These are phyloP conservation scores for Fistulinella prunicolor DNA, from an alignment of 768 basidiomycete species.

Conservation along the genomic window DNA sequence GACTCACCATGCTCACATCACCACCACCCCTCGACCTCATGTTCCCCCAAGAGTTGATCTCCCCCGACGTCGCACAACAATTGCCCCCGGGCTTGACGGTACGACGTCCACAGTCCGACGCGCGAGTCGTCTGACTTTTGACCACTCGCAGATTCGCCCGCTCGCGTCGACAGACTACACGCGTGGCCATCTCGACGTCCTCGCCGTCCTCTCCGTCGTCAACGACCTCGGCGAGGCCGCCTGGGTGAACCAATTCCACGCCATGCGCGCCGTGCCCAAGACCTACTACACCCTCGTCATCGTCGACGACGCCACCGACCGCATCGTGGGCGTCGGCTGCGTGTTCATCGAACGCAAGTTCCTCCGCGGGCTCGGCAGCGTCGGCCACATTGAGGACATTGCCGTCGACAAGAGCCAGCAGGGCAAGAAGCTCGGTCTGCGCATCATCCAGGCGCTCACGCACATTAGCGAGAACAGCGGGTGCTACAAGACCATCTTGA, in stretches of 20 bases:
- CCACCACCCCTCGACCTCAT: constrained; percentile 63
- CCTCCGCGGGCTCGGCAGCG: constrained; percentile 75
- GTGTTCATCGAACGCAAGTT: constrained; percentile 95
- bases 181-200: constrained; percentile 81
- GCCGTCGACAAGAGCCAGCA: constrained; percentile 86
- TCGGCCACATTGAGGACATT: constrained; percentile 98
- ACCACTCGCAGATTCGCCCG: constrained; percentile 73
- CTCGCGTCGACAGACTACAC: constrained; percentile 80
- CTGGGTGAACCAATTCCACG: constrained; percentile 69
- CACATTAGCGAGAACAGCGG: constrained; percentile 76
- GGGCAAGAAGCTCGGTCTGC: constrained; percentile 87
- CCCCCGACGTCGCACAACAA: constrained; percentile 53
- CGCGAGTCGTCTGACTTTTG: not conserved
- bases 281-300: constrained; percentile 90
- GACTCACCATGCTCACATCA: constrained; percentile 38
- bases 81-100: constrained; percentile 49
- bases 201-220: constrained; percentile 67
- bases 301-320: constrained; percentile 67
- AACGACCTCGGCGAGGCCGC: constrained; percentile 63
- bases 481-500: constrained; percentile 96
- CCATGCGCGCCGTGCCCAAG: constrained; percentile 47
- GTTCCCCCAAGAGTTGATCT: constrained; percentile 72
- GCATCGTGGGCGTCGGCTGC: constrained; percentile 79
- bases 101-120: not conserved
- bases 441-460: constrained; percentile 83